Conservation (phyloP, 2,329 filamentous ascomycete species). For the Verticillium klebahnii region DNA sequence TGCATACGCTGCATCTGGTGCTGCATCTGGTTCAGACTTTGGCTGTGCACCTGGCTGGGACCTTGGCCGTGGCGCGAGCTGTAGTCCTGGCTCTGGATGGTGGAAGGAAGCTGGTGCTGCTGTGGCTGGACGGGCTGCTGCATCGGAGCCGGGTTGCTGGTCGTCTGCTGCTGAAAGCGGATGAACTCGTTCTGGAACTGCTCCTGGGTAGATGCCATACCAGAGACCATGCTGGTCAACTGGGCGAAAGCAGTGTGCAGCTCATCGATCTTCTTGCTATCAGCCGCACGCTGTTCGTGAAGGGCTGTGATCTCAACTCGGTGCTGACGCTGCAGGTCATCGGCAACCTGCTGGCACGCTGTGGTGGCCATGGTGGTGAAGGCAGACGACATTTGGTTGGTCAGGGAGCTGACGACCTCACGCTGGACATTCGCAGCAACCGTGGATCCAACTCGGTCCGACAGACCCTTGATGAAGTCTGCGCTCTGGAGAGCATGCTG, state of each 20-base stretch:
- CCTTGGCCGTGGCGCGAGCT: slow-evolving; percentile 9
- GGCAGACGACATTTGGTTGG: slow-evolving; percentile 60
- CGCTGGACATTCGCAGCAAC: slow-evolving; percentile 66
- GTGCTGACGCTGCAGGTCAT: slow-evolving; percentile 62
- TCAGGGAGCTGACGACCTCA: slow-evolving; percentile 58
- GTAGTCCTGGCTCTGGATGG: slow-evolving; percentile 10
- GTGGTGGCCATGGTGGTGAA: slow-evolving; percentile 61
- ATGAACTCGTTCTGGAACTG: slow-evolving; percentile 63
- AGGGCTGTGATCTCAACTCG: slow-evolving; percentile 46
- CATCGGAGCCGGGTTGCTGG: slow-evolving; percentile 12
- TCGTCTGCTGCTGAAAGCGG: slow-evolving; percentile 40
- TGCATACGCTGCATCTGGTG: slow-evolving; percentile 14
- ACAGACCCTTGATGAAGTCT: slow-evolving; percentile 66
- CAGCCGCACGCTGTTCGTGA: slow-evolving; percentile 43
- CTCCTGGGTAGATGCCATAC: slow-evolving; percentile 64
- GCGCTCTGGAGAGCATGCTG: slow-evolving; percentile 66
- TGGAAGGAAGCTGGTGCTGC: slow-evolving; percentile 8
- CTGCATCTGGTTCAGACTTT: slow-evolving; percentile 17
- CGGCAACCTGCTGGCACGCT: slow-evolving; percentile 62
- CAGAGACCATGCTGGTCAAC: slow-evolving; percentile 63
- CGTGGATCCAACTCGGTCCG: slow-evolving; percentile 65
- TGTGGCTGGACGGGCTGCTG: slow-evolving; percentile 13
- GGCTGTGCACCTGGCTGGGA: slow-evolving; percentile 11
- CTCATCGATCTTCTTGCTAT: slow-evolving; percentile 65
- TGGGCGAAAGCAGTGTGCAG: slow-evolving; percentile 63